Evolutionary conservation across 805 yeast species (phyloP).

Genomic region (Blastobotrys terrestris): DNA sequence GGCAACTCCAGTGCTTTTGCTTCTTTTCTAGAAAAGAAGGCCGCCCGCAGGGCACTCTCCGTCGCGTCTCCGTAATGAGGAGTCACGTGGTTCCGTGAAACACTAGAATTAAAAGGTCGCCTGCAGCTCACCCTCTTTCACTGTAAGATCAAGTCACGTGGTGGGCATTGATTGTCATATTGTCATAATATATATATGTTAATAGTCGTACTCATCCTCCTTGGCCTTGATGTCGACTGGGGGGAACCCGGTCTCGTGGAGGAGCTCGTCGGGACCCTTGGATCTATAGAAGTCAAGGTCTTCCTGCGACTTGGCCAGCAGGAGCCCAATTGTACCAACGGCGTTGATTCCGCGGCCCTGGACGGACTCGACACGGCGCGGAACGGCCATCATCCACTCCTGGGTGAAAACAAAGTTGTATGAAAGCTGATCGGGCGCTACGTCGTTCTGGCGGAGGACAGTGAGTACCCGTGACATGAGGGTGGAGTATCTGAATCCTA

Average conservation of each 20-base stretch:
- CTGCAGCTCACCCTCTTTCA: too few relatives aligned
- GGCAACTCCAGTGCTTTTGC: not conserved
- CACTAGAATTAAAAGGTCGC: too few relatives aligned
- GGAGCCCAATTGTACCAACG: constrained; percentile 71
- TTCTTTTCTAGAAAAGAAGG: not conserved
- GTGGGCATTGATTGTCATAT: too few relatives aligned
- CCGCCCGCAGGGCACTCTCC: too few relatives aligned
- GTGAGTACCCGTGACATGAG: constrained; percentile 68
- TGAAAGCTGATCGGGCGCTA: constrained; percentile 39
- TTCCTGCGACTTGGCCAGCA: constrained; percentile 63
- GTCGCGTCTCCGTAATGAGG: too few relatives aligned
- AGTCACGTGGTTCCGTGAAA: too few relatives aligned
- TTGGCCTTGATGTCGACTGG: constrained; percentile 18
- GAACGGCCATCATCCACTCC: constrained; percentile 81
- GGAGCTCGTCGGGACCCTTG: constrained; percentile 39
- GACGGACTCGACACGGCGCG: constrained; percentile 51
- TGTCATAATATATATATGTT: too few relatives aligned
- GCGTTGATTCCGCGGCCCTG: constrained; percentile 62
- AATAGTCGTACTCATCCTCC: constrained; percentile 16
- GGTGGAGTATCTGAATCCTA: constrained; percentile 65
- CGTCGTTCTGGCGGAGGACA: constrained; percentile 44
- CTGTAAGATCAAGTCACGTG: too few relatives aligned
- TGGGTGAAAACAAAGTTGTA: constrained; percentile 80
- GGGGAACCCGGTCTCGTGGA: constrained; percentile 62
- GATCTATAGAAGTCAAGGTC: constrained; percentile 44